Base-by-base conservation (phyloP, 148 eudicot genomes). In the Rhododendron vialii region DNA sequence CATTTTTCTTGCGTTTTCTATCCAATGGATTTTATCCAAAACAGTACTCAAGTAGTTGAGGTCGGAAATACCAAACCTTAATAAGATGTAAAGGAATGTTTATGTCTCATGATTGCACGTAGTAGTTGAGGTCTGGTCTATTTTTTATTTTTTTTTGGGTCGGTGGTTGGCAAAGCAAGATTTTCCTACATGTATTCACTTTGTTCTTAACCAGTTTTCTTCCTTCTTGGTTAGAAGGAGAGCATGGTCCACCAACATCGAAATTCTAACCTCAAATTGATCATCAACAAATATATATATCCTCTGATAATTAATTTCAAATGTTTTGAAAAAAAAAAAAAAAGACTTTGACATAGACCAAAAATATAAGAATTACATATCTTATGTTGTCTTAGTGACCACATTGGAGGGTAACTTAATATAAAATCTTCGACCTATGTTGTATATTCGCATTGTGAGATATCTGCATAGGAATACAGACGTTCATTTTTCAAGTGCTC, bases 1-100 rank as follows among this genome's bases (percentile, higher is more conserved):
- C 18, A 17, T 17, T 73, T 74, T 74, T 74, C 78, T 74, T 33
- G 20, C 11, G 7, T 33, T 15, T 74, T 74, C 20, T 17, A 5
- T 74, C 20, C 43, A 30, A 8, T 71, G 1, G 35, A 33, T 33
- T 35, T 35, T 73, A 14, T 33, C 36, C 74, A 69, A 65, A 65
- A 65, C 33, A n/a, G 14, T 26, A 69, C 18, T 28, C 36, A 3
- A 28, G 78, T 33, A 74, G 47, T 2, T 18, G 47, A 76, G 80
- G 26, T 41, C 26, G 48, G 5, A 36, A 45, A 61, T 82, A 83
- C 85, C 77, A 45, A 83, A 83, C 55, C 75, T 65, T 83, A 43
- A 8, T 43, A 83, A 63, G 85, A 83, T 83, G 85, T 65, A 83
- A 83, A 83, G 85, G 55, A 65, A 83, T 43, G 85, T 83, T 63